Base-by-base conservation (phyloP, 116 monocot genomes). In the Cymodocea nodosa region DNA sequence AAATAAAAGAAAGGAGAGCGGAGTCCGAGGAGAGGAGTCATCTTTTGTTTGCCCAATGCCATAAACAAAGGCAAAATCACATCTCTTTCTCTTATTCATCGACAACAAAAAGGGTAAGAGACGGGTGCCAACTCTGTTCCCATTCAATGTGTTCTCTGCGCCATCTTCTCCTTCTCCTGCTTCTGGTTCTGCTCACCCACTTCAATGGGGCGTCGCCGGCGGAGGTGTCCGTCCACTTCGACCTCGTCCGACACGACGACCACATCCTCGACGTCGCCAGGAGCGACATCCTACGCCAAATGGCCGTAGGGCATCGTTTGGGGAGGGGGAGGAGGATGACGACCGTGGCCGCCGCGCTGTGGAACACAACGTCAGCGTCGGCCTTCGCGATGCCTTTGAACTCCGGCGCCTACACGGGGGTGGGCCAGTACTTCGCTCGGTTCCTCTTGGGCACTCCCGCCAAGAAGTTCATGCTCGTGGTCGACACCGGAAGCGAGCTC, bases 401-500 rank as follows among this genome's bases (percentile, higher is more conserved):
- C 23, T 90, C 97, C 23, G 97, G 74, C 2, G 87, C 88, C 16
- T 90, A 88, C 79, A 56, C 80, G n/a, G 87, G 88, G 15, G 78
- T 66, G 3, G 91, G 85, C 25, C 83, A 88, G 70, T 97, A 88
- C 78, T 91, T 97, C 72, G 91, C 80, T 14, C 65, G 68, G 67
- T 68, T 97, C 37, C 85, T 80, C 24, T 65, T 97, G 15, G 97
- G 97, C 16, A 97, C 91, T 17, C 97, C 97, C 30, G 79, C 97
- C 17, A 79, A 74, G 77, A 50, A 15, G 56, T 85, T 86, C 63
- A 17, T 84, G 37, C 63, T 97, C 2, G 80, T 85, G 11, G 80
- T 85, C 19, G 97, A 97, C 69, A 97, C 97, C 36, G 97, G 97
- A 1, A 97, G 97, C 63, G 97, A 97, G 65, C 75, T 97, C 66